These are phyloP conservation scores for Fraxinus floribunda DNA, from an alignment of 305 asterid genomes.

Conservation along the genomic window DNA sequence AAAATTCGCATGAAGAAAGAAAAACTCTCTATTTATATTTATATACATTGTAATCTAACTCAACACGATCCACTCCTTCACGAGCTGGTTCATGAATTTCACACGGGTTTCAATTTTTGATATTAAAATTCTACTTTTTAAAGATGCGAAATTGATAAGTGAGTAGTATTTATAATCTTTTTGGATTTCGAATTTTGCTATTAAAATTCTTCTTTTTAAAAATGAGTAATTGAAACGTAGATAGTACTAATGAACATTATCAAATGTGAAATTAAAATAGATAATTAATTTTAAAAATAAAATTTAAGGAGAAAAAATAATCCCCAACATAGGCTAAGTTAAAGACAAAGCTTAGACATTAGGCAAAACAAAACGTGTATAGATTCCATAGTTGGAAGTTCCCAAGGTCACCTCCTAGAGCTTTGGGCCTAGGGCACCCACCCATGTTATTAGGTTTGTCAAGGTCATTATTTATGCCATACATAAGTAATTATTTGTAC, in stretches of 20 bases:
- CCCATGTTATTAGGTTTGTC: conserved; percentile 20
- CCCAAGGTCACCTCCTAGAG: conserved; percentile 52
- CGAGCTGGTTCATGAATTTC: not conserved
- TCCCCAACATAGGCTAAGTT: not conserved
- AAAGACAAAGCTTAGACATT: not conserved
- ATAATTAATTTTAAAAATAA: too few species aligned
- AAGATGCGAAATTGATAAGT: too few species aligned
- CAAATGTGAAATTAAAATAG: too few species aligned
- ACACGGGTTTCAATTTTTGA: not conserved
- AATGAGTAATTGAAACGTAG: too few species aligned
- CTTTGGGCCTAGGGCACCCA: conserved; percentile 36
- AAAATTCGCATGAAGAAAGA: not conserved
- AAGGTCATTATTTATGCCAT: conserved; percentile 24
- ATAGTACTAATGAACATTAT: too few species aligned
- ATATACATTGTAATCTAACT: not conserved
- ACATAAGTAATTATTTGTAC: conserved; percentile 28
- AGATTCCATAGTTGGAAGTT: conserved; percentile 45
- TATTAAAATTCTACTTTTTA: too few species aligned
- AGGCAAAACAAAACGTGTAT: conserved; percentile 30
- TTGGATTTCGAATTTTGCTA: too few species aligned
- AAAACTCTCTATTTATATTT: not conserved
- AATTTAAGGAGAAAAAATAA: not conserved
- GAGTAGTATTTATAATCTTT: too few species aligned
- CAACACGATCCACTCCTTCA: not conserved
- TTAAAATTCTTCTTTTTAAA: too few species aligned